Base-by-base conservation (phyloP, 1,284 basidiomycete genomes). In the Pseudozyma thailandica region DNA sequence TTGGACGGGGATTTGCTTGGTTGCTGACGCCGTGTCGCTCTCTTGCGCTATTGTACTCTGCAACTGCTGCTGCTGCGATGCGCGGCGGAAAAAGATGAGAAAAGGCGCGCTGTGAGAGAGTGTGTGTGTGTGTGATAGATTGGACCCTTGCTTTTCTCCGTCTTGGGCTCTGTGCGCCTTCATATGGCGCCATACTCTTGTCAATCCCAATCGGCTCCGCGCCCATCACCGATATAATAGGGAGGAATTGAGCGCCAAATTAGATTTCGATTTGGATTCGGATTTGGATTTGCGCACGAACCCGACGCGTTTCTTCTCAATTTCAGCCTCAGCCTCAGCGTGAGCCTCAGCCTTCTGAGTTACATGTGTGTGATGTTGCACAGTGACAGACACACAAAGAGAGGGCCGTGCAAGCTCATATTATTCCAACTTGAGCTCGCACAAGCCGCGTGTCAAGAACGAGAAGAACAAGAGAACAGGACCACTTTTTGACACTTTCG, bases 141-240 rank as follows among this genome's bases (percentile, higher is more conserved):
- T 38, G 15, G 37, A 38, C 16, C 37, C 37, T 16, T 33, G 12
- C 3, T 33, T 33, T 33, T 33, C 31, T 33, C n/a, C n/a, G n/a
- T 33, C 12, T 16, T 33, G 12, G 31, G 12, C 31, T 33, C 31
- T 7, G 2, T 3, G 12, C n/a, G 31, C 31, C 31, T 4, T 3
- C 12, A 33, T 4, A 33, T 13, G 31, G 31, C 31, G 31, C 31
- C 31, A 13, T 15, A 31, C 30, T 7, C 15, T 31, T 7, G 15
- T 31, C 31, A 33, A 33, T 7, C 21, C n/a, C n/a, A n/a, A n/a
- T 51, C 38, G 49, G 28, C 28, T 51, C 33, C 43, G 51, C 35
- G n/a, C n/a, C 18, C 37, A 55, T 49, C 53, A 31, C 53, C 45
- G 53, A 55, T 55, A 35, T 39, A 4, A 5, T 35, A n/a, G 5